Percentiles rank a stretch among this genome's conserved stretches.
These are phyloP conservation scores for Jatropha podagrica DNA, from an alignment of 441 rosid genomes.

Conservation along the genomic window DNA sequence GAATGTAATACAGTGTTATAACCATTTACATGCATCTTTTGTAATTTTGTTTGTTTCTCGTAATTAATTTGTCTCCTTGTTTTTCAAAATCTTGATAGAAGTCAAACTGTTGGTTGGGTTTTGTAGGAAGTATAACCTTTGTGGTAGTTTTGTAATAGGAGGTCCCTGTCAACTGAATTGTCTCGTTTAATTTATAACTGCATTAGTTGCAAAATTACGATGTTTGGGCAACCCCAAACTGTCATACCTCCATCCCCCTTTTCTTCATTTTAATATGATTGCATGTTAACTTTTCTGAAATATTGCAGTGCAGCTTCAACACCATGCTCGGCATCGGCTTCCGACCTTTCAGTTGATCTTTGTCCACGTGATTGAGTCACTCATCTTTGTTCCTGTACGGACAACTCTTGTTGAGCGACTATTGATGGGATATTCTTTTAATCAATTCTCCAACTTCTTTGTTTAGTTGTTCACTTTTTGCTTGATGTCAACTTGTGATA, in stretches of 20 bases:
- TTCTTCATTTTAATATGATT: slow-evolving; percentile 27
- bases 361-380: slow-evolving; percentile 94
- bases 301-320: slow-evolving; percentile 98
- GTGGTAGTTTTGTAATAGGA: background rate
- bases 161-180: background rate
- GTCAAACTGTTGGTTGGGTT: slow-evolving; percentile 11
- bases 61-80: slow-evolving; percentile 1
- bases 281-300: slow-evolving; percentile 34
- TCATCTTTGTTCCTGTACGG: slow-evolving; percentile 94
- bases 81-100: slow-evolving; percentile 12
- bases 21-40: background rate
- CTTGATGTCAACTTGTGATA: background rate
- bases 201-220: background rate
- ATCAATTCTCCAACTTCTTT: slow-evolving; percentile 14
- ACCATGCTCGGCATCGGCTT: slow-evolving; percentile 94
- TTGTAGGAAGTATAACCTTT: slow-evolving; percentile 1
- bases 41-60: background rate
- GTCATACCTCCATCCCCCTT: background rate
- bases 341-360: slow-evolving; percentile 98
- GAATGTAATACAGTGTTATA: slow-evolving; percentile 10
- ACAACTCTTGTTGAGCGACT: slow-evolving; percentile 6
- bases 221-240: background rate
- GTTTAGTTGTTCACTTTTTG: background rate
- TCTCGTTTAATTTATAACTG: slow-evolving; percentile 1
- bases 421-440: background rate